phyloP scores from a whole-genome alignment of 257 asterid genomes.

The Eustoma russellianum region DNA sequence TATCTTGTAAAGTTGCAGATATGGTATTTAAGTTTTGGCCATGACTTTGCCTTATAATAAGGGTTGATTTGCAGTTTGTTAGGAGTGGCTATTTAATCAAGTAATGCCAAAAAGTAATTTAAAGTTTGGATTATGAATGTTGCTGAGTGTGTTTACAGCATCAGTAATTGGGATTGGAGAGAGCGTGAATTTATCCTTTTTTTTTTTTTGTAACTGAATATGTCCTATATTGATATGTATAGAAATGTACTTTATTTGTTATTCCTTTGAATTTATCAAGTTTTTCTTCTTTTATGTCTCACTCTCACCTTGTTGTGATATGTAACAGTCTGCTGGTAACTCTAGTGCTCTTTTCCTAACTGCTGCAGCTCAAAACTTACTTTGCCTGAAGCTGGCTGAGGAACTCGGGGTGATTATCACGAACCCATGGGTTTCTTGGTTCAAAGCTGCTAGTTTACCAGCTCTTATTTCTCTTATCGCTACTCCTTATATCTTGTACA shows the following conservation, averaged over 20 bases:
- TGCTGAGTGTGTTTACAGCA: neutral
- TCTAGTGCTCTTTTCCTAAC: conserved; percentile 98
- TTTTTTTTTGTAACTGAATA: no score
- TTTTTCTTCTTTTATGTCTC: conserved; percentile 16
- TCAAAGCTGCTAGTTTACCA: conserved; percentile 92
- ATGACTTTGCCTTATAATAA: no score
- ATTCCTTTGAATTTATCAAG: conserved; percentile 9
- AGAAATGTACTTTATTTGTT: neutral
- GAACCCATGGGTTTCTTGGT: conserved; percentile 93
- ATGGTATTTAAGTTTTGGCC: no score
- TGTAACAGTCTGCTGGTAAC: conserved; percentile 83
- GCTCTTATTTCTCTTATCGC: conserved; percentile 70
- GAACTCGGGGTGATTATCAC: conserved; percentile 83
- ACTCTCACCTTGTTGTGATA: conserved; percentile 28
- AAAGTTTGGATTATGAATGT: no score
- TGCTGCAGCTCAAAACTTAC: conserved; percentile 98
- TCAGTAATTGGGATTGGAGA: no score
- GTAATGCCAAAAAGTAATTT: no score
- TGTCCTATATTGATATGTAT: neutral
- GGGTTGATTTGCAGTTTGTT: no score
- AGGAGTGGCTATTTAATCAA: no score
- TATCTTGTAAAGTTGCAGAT: no score
- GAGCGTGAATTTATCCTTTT: no score
- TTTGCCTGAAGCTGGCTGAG: conserved; percentile 93
- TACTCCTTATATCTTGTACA: conserved; percentile 76